Evolutionary conservation across 352 stramenopile species (phyloP), one percentile per base, ranked within the genome.

Genomic region (Globisporangium takayamanum): DNA sequence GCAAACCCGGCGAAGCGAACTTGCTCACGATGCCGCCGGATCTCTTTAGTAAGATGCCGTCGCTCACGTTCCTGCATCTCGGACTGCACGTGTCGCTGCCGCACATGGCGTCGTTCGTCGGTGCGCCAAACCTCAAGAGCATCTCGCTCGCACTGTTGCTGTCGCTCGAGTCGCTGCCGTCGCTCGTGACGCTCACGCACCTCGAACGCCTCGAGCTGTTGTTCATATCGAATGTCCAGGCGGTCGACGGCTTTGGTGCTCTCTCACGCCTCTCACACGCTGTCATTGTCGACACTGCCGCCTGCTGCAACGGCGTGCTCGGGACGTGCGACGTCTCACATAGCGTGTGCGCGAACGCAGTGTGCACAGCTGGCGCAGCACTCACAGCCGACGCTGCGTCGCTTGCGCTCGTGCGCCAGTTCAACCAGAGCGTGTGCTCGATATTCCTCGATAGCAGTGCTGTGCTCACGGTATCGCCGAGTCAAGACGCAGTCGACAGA

Each of bases 1-100:
- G 71, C 14, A 76, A 69, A 37, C 25, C 57, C 0, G 55, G 59
- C 0, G 53, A 36, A 26, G 22, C 18, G 16, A 78, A 76, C 33
- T 26, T 83, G n/a, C 16, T 51, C 0, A 52, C 45, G 1, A 33
- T 84, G 12, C 63, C 60, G 0, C 16, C 11, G 1, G 55, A 73
- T 37, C 42, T 84, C 0, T 84, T 87, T 44, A 37, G 20, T 1
- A n/a, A 59, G 3, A 78, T 76, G 66, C 39, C 49, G 0, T 56
- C 66, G 3, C 55, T 87, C 10, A 62, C 58, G 0, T 76, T 70
- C 28, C 55, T 87, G 1, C 67, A 81, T 16, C 45, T 87, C 0
- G 70, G 73, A 8, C 20, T 62, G 3, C 70, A 80, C 33, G 25
- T 48, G 16, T 45, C 53, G 8, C 58, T 84, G 26, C 4, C 49